Base-by-base conservation (phyloP, 2,329 filamentous ascomycete genomes). In the Chaetomium globosum region DNA sequence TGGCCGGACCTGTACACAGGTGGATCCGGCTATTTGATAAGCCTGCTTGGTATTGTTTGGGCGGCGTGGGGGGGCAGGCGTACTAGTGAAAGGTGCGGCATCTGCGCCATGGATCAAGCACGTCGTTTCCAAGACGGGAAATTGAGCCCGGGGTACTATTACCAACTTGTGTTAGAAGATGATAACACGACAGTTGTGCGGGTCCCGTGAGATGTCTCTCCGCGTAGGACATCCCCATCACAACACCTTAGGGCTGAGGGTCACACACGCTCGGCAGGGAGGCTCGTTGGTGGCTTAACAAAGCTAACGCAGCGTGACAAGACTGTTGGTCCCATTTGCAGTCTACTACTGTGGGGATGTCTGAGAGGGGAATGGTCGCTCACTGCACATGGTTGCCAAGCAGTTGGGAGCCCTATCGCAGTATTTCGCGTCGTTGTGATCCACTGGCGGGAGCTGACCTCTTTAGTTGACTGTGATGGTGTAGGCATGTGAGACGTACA, bases 221-320 rank as follows among this genome's bases (percentile, higher is more conserved):
- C 16, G 39, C 39, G 1, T n/a, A 19, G n/a, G 23, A 23, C 21
- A 4, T n/a, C 46, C 46, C 46, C 46, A 10, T 48, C 46, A 48
- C 51, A 53, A 28, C 19, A 30, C 26, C 51, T 30, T n/a, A 53
- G 26, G 13, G 23, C 49, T 28, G 7, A 52, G 26, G 12, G 23
- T 52, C 23, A 16, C 28, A 16, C 26, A 31, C 7, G 13, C 28
- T 52, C 3, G 26, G 16, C 16, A 30, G 16, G 26, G 28, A 53
- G 51, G 16, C 28, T 28, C 13, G 51, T 53, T 53, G 51, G 51
- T 53, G 51, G 28, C 51, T 16, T 53, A 31, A 2, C 23, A 26
- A 30, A 28, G 51, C 51, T 53, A 53, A 53, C 51, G 51, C 51
- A 53, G 51, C 26, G 51, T 53, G 51, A 53, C 51, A n/a, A 53